Conservation (phyloP, 2,329 filamentous ascomycete species). For the Trichoderma sp. region DNA sequence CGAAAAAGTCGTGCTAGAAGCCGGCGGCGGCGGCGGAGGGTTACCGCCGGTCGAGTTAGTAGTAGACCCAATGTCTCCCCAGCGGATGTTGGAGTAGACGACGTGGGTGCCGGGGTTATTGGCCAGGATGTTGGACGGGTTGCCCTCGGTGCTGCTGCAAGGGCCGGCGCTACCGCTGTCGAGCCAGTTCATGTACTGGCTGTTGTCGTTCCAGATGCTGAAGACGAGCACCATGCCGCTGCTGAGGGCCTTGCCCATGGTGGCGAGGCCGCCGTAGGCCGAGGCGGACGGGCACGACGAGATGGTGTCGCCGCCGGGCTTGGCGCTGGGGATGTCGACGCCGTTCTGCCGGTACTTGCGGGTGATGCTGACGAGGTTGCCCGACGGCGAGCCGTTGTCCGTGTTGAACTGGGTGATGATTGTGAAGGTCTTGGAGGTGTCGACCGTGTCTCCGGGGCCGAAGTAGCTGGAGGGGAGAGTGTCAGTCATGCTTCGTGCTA, state of each 20-base stretch:
- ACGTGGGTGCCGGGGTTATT: conserved; percentile 54
- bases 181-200: conserved; percentile 57
- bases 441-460: conserved; percentile 40
- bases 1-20: conserved; percentile 11
- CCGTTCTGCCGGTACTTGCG: conserved; percentile 49
- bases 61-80: conserved; percentile 62
- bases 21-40: not conserved
- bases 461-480: conserved; percentile 34
- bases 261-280: conserved; percentile 46
- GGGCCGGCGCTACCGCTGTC: conserved; percentile 52
- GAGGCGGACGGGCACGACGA: conserved; percentile 41
- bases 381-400: conserved; percentile 35
- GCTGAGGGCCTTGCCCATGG: conserved; percentile 50
- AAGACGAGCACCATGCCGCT: conserved; percentile 57
- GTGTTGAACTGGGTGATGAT: conserved; percentile 56
- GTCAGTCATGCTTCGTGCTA: not conserved
- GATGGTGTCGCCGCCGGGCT: conserved; percentile 40
- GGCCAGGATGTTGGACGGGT: conserved; percentile 51
- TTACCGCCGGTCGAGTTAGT: not conserved
- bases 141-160: conserved; percentile 56
- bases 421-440: conserved; percentile 45
- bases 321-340: conserved; percentile 32
- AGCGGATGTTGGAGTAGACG: conserved; percentile 59
- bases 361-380: conserved; percentile 52
- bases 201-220: conserved; percentile 58